phyloP scores from a whole-genome alignment of 441 rosid species.

The Gossypium armourianum region DNA sequence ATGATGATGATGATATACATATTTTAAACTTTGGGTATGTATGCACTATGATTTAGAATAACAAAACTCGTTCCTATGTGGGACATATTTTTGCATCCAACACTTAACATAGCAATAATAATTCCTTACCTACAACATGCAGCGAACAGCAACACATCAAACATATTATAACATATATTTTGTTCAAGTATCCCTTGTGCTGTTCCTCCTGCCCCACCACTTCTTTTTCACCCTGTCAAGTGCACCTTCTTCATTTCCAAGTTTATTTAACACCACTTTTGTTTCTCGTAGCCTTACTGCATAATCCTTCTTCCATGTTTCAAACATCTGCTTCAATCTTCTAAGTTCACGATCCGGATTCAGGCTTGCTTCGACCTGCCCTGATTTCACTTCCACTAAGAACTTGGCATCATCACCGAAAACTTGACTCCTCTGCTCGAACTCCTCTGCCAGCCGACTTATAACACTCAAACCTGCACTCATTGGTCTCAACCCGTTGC shows the following conservation, averaged over 20 bases:
- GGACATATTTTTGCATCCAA: not conserved
- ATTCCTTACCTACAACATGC: not conserved
- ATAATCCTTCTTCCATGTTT: conserved; percentile 95
- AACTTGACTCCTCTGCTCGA: conserved; percentile 93
- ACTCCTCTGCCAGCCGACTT: conserved; percentile 79
- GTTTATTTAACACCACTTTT: conserved; percentile 69
- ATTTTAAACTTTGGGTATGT: not conserved
- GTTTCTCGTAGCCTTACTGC: conserved; percentile 71
- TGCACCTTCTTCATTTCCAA: conserved; percentile 68
- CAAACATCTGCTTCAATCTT: conserved; percentile 88
- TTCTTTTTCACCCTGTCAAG: conserved; percentile 64
- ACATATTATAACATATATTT: not conserved
- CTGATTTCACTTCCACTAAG: conserved; percentile 91
- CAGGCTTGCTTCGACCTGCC: conserved; percentile 86
- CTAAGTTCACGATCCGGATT: conserved; percentile 78
- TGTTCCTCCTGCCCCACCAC: conserved; percentile 96
- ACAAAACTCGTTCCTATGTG: not conserved
- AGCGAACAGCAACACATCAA: conserved; percentile 7
- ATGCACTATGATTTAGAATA: not conserved
- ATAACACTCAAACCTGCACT: conserved; percentile 77
- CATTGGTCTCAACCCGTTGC: conserved; percentile 66
- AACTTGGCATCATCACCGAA: conserved; percentile 93
- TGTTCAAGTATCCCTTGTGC: conserved; percentile 45
- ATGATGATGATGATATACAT: not conserved
- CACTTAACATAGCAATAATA: not conserved